Evolutionary conservation across 495 filamentous ascomycete genomes (phyloP).

Genomic region (Aspergillus wentii): DNA sequence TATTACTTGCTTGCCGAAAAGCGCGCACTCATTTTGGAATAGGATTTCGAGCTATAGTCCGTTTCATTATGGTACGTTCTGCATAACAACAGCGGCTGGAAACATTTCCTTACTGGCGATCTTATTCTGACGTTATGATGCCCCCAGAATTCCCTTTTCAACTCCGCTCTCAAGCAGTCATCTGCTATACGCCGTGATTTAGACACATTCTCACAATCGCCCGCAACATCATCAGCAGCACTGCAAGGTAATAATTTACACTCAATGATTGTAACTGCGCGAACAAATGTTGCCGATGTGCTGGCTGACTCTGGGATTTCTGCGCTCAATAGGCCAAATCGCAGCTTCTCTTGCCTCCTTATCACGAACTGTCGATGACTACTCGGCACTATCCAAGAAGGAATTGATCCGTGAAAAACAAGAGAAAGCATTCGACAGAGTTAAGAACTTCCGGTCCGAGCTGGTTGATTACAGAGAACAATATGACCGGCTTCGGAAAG

Average conservation of each 20-base stretch:
- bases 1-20: no score
- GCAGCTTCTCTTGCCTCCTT: conserved; percentile 85
- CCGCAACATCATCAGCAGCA: conserved; percentile 56
- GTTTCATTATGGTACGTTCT: conserved; percentile 19
- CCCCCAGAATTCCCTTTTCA: conserved; percentile 81
- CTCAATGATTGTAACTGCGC: no score
- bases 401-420: conserved; percentile 85
- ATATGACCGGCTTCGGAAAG: conserved; percentile 70
- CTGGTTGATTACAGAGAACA: conserved; percentile 71
- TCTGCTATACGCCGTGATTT: conserved; percentile 84
- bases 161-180: conserved; percentile 90
- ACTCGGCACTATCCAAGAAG: conserved; percentile 75
- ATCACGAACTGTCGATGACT: conserved; percentile 89
- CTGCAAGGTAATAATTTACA: conserved; percentile 48
- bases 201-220: conserved; percentile 61
- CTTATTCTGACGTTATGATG: neutral
- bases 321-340: conserved; percentile 64
- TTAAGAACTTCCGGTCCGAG: conserved; percentile 81
- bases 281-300: no score
- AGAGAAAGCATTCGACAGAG: conserved; percentile 80
- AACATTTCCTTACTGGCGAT: no score
- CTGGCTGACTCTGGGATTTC: no score
- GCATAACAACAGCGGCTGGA: neutral
- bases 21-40: no score
- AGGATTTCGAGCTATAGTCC: no score